phyloP scores from a whole-genome alignment of 2,329 filamentous ascomycete species.

The Sporothrix phasma region DNA sequence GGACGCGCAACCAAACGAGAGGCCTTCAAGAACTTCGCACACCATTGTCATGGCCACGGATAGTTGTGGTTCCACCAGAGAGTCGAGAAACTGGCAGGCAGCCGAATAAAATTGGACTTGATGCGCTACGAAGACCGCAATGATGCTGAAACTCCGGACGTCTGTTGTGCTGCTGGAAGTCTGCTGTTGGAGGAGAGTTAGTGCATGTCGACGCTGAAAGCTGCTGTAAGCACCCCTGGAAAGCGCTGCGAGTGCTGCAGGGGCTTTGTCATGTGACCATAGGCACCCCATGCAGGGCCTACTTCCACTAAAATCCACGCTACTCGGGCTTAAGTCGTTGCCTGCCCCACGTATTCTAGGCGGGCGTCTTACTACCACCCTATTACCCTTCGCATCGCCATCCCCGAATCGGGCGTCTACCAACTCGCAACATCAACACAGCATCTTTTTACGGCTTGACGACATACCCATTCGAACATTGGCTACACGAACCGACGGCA shows the following conservation, averaged over 20 bases:
- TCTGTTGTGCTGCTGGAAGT: neutral
- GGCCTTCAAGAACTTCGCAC: neutral
- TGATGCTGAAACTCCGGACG: neutral
- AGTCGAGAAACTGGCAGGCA: neutral
- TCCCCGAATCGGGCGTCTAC: neutral
- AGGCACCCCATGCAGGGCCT: neutral
- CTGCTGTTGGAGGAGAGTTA: neutral
- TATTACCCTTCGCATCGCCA: constrained; percentile 7
- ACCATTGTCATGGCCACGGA: neutral
- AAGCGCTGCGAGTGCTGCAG: neutral
- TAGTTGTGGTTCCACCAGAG: neutral
- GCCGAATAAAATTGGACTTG: constrained; percentile 4
- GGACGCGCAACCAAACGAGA: neutral
- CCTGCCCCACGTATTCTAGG: neutral
- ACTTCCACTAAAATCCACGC: neutral
- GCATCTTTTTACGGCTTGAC: neutral
- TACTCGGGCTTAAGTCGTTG: constrained; percentile 5
- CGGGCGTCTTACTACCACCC: neutral
- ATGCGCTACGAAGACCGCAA: neutral
- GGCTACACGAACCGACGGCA: neutral
- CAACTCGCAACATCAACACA: neutral
- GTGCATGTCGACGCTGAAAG: neutral
- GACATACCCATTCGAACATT: neutral
- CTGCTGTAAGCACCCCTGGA: no score
- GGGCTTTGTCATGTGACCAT: neutral